These are phyloP conservation scores for Lactifluus echinatus DNA, from an alignment of 768 basidiomycete genomes.

Conservation along the genomic window DNA sequence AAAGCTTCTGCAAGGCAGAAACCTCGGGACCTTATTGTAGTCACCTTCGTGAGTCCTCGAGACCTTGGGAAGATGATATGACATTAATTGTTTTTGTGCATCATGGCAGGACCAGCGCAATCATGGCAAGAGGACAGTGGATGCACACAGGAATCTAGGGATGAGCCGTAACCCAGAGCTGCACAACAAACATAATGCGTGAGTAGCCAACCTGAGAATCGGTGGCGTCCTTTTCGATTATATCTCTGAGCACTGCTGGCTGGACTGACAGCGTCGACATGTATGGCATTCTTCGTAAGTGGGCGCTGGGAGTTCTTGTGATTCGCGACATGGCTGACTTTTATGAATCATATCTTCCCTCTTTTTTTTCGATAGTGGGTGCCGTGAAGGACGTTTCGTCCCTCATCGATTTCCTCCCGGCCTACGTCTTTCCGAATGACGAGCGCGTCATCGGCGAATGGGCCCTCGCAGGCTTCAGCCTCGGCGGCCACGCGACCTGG, in stretches of 20 bases:
- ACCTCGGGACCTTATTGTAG: slow-evolving; percentile 37
- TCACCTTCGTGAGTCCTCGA: slow-evolving; percentile 35
- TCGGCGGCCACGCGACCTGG: slow-evolving; percentile 86
- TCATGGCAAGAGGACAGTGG: slow-evolving; percentile 37
- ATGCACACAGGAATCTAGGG: slow-evolving; percentile 30
- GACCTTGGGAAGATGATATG: neutral
- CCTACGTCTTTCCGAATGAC: slow-evolving; percentile 60
- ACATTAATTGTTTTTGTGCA: neutral
- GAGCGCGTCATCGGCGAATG: slow-evolving; percentile 57
- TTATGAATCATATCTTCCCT: neutral
- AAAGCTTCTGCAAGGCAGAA: slow-evolving; percentile 13
- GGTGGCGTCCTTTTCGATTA: too few relatives aligned
- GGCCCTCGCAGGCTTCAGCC: slow-evolving; percentile 66
- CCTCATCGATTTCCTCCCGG: slow-evolving; percentile 70
- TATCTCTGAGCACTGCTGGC: too few relatives aligned
- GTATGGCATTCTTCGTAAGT: slow-evolving; percentile 38
- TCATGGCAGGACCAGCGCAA: slow-evolving; percentile 41
- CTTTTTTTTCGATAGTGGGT: slow-evolving; percentile 40
- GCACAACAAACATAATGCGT: slow-evolving; percentile 39
- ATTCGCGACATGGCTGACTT: too few relatives aligned
- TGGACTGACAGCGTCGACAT: slow-evolving; percentile 36
- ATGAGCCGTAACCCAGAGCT: slow-evolving; percentile 29
- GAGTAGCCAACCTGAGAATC: slow-evolving; percentile 15
- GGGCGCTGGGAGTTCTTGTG: too few relatives aligned
- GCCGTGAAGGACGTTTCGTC: slow-evolving; percentile 71